Conservation (phyloP, 2,329 filamentous ascomycete genomes). For the Aspergillus pseudoterreus region DNA sequence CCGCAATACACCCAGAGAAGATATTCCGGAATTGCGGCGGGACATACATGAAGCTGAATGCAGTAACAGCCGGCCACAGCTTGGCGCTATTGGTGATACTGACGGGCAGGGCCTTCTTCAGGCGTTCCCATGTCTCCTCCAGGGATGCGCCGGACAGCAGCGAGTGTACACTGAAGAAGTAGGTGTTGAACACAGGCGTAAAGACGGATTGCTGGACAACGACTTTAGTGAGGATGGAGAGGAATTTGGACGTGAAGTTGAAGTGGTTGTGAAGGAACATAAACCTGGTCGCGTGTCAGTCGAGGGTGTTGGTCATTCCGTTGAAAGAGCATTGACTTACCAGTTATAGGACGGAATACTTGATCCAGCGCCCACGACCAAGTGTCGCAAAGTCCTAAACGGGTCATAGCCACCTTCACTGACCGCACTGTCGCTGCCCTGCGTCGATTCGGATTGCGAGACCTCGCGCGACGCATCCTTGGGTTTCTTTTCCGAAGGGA, state of each 20-base stretch:
- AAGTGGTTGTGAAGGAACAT: slow-evolving; percentile 76
- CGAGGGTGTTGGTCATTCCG: neutral
- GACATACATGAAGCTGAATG: slow-evolving; percentile 82
- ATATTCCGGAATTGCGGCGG: slow-evolving; percentile 74
- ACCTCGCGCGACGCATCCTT: slow-evolving; percentile 2
- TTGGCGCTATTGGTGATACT: slow-evolving; percentile 78
- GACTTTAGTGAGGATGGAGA: slow-evolving; percentile 74
- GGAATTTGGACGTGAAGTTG: slow-evolving; percentile 71
- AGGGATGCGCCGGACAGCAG: slow-evolving; percentile 66
- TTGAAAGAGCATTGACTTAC: slow-evolving; percentile 48
- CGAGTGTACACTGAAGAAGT: slow-evolving; percentile 79
- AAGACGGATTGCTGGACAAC: slow-evolving; percentile 74
- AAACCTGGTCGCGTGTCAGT: slow-evolving; percentile 54
- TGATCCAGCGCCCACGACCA: slow-evolving; percentile 69
- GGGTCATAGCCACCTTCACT: slow-evolving; percentile 61
- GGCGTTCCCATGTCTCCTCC: slow-evolving; percentile 63
- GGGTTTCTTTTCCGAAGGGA: slow-evolving; percentile 30
- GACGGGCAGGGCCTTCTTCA: slow-evolving; percentile 70
- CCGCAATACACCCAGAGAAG: slow-evolving; percentile 73
- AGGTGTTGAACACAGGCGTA: slow-evolving; percentile 77
- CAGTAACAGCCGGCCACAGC: slow-evolving; percentile 83
- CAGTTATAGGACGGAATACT: slow-evolving; percentile 79
- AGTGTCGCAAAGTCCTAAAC: slow-evolving; percentile 63
- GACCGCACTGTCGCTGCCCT: slow-evolving; percentile 10
- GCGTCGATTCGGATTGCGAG: slow-evolving; percentile 19